Base-by-base conservation (phyloP, 2,329 filamentous ascomycete genomes). In the Verticillium tricorpus region DNA sequence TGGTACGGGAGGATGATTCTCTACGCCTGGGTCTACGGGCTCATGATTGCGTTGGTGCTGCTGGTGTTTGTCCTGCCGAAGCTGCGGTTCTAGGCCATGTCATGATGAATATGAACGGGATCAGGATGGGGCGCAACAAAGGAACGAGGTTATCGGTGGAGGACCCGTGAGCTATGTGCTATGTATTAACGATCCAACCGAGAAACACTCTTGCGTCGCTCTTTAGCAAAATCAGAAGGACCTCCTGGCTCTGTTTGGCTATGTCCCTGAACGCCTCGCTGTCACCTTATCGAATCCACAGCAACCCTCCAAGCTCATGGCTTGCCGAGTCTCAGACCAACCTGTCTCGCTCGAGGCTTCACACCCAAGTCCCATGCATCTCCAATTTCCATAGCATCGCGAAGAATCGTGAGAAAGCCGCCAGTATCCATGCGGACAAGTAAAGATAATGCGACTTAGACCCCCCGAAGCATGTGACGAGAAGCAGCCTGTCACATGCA, bases 1-100 rank as follows among this genome's bases (percentile, higher is more conserved):
- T 96, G 90, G 90, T 92, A 85, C 86, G 93, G 90, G 6, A 80
- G 93, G 59, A 85, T 96, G 80, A 81, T 94, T 76, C 80, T 97
- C 64, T 97, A 95, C 79, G 89, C 82, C 45, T 90, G 91, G 83
- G 93, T 97, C 57, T 90, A 89, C 69, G 92, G 86, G 34, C 74
- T 97, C 65, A 94, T 92, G 88, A 69, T 96, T n/a, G 77, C 86
- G 31, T 84, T 92, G 19, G 78, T 97, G 39, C 69, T 96, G 72
- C 75, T 97, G 66, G 93, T 97, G 14, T 94, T 94, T 78, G 83
- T 94, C 58, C 79, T 92, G 72, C 94, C 94, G 0, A 98, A 97
- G 80, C 76, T 97, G 72, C 84, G 94, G 70, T 95, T 97, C 71
- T 97, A 70, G 80, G 57, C 25, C 5, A 32, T 32, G 54, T 7